Evolutionary conservation across 2,329 filamentous ascomycete genomes (phyloP).

Genomic region (Cercospora sesami): DNA sequence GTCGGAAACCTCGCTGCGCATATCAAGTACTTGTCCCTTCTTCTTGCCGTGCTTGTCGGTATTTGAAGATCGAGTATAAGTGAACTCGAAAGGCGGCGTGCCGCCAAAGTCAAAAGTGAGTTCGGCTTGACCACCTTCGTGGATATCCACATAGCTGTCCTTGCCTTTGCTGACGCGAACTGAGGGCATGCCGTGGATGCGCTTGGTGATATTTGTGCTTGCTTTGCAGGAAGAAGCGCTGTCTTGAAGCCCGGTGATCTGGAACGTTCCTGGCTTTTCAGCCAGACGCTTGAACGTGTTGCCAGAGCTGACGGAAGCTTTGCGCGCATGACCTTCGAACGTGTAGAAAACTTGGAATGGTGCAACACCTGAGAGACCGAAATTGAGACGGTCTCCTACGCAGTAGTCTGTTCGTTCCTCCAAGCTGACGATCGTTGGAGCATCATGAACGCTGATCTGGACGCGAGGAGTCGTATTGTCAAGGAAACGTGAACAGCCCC

Average conservation of each 20-base stretch:
- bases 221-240: conserved; percentile 85
- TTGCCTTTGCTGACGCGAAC: conserved; percentile 85
- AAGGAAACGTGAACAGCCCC: conserved; percentile 79
- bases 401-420: conserved; percentile 87
- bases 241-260: conserved; percentile 83
- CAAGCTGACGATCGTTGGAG: conserved; percentile 83
- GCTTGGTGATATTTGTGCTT: conserved; percentile 72
- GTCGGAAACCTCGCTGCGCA: conserved; percentile 80
- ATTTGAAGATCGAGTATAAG: conserved; percentile 89
- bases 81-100: conserved; percentile 95
- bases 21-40: conserved; percentile 80
- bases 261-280: conserved; percentile 84
- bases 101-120: conserved; percentile 95
- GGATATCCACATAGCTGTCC: conserved; percentile 83
- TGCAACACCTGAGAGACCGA: conserved; percentile 83
- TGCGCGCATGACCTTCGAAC: conserved; percentile 76
- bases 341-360: conserved; percentile 93
- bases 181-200: conserved; percentile 87
- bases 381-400: conserved; percentile 90
- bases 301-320: conserved; percentile 68
- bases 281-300: conserved; percentile 92
- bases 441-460: conserved; percentile 88
- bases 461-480: conserved; percentile 68
- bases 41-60: conserved; percentile 62
- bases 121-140: conserved; percentile 91